These are phyloP conservation scores for Mycena pura DNA, from an alignment of 768 basidiomycete genomes.

Conservation along the genomic window DNA sequence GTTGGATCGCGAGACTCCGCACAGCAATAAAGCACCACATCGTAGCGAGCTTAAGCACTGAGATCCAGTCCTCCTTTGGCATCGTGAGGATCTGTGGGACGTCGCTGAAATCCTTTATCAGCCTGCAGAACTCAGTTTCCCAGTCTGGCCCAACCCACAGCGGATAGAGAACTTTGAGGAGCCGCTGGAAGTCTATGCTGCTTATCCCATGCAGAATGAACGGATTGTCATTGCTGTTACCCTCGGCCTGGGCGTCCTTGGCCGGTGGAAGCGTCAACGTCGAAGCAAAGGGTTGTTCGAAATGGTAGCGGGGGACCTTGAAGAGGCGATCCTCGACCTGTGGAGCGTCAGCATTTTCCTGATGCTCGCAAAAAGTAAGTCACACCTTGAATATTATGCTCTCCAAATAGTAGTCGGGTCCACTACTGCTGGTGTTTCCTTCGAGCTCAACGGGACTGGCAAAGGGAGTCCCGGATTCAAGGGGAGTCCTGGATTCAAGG, in stretches of 20 bases:
- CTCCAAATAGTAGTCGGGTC: neutral
- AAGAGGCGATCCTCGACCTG: slow-evolving; percentile 48
- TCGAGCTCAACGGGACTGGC: no score
- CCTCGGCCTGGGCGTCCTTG: slow-evolving; percentile 30
- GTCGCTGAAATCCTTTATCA: neutral
- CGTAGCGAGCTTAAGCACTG: slow-evolving; percentile 37
- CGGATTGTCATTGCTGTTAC: slow-evolving; percentile 36
- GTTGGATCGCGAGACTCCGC: slow-evolving; percentile 32
- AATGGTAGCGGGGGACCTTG: slow-evolving; percentile 44
- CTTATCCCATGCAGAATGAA: slow-evolving; percentile 35
- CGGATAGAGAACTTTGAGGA: slow-evolving; percentile 34
- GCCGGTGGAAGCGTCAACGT: slow-evolving; percentile 40
- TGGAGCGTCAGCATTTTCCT: neutral
- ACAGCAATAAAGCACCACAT: slow-evolving; percentile 38
- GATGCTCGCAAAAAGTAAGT: neutral
- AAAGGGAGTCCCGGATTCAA: no score
- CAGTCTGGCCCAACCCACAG: slow-evolving; percentile 26
- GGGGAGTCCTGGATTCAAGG: no score
- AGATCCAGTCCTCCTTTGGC: slow-evolving; percentile 34
- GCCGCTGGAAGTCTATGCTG: slow-evolving; percentile 29
- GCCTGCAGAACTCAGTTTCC: neutral
- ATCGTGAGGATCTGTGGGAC: slow-evolving; percentile 14
- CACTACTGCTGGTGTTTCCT: no score
- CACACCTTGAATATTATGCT: slow-evolving; percentile 5
- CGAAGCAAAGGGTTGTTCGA: slow-evolving; percentile 40